phyloP scores from a whole-genome alignment of 371 early-diverging fungal genomes.

The Coemansia sp. region DNA sequence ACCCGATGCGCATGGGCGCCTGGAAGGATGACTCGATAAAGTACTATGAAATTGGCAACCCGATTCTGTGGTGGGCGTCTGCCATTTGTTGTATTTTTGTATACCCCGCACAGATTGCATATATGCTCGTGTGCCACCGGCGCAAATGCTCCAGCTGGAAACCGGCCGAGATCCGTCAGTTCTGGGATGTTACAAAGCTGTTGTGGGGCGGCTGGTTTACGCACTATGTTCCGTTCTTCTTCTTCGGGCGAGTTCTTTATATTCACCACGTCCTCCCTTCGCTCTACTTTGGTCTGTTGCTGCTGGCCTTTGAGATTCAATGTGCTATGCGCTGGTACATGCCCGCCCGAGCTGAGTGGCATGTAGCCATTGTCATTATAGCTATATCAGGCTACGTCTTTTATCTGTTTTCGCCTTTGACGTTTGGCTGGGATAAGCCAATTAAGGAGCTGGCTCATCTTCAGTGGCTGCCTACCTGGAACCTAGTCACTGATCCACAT shows the following conservation, averaged over 20 bases:
- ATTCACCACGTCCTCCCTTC: constrained; percentile 65
- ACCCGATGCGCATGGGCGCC: constrained; percentile 92
- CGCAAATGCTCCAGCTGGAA: constrained; percentile 64
- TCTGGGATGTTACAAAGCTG: constrained; percentile 66
- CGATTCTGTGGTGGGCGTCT: constrained; percentile 91
- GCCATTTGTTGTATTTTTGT: constrained; percentile 61
- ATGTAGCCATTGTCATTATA: constrained; percentile 44
- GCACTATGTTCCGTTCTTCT: constrained; percentile 94
- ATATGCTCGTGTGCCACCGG: constrained; percentile 14
- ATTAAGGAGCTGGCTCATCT: constrained; percentile 55
- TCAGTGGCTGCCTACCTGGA: constrained; percentile 60
- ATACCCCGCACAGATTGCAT: constrained; percentile 48
- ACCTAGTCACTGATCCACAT: constrained; percentile 17
- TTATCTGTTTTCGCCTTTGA: constrained; percentile 71
- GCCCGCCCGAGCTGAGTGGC: constrained; percentile 20
- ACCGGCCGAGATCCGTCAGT: constrained; percentile 70
- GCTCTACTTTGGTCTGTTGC: constrained; percentile 81
- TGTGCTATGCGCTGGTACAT: constrained; percentile 54
- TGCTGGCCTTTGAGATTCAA: constrained; percentile 73
- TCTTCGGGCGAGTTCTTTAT: constrained; percentile 96
- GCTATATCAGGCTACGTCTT: constrained; percentile 57
- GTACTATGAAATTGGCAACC: constrained; percentile 91
- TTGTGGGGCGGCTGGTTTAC: constrained; percentile 87
- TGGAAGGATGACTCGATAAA: constrained; percentile 89
- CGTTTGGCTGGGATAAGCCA: constrained; percentile 75